Base-by-base conservation (phyloP, 2,329 filamentous ascomycete species). In the Phoma sp. region DNA sequence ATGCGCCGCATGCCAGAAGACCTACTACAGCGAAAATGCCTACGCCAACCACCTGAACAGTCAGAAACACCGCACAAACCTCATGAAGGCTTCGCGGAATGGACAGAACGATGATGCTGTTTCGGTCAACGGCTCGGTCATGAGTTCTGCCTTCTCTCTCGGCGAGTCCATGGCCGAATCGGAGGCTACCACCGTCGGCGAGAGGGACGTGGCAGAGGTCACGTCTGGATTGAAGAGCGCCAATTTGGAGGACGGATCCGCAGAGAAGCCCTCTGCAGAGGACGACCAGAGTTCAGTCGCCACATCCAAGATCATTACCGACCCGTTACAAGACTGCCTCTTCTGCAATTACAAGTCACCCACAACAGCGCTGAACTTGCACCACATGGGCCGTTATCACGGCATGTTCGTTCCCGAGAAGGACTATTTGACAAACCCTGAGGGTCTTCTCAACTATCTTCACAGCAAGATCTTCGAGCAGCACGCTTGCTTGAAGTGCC, bases 341-440 rank as follows among this genome's bases (percentile, higher is more conserved):
- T 98, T 99, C 82, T 99, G 95, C 82, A 96, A 95, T 75, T 89
- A 90, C 68, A 82, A 89, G 44, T 96, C 92, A 0, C 86, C 90
- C 0, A 89, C 85, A 10, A 78, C 91, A 5, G 77, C 85, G n/a
- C 80, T 93, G 29, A 97, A 93, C 69, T 80, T 91, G 30, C 79
- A 86, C 36, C 95, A 99, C 72, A 99, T 99, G 95, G 87, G 89
- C 71, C 89, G 90, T 56, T 88, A 89, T 67, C 95, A 99, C 72
- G 91, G 93, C 79, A 92, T 97, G 86, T 97, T 98, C 75, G 88
- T 99, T 58, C 95, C 95, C 0, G 95, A 99, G 74, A 89, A 87
- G 76, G 79, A 88, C 29, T 99, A 91, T 67, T 79, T 99, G 2
- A 86, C 89, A 4, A 85, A 99, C 67, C 73, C 95, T 3, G 88